Percentiles rank a stretch among this genome's conserved stretches.
Conservation (phyloP, 2,329 filamentous ascomycete genomes). For the Chrysoporthe austroafricana region DNA sequence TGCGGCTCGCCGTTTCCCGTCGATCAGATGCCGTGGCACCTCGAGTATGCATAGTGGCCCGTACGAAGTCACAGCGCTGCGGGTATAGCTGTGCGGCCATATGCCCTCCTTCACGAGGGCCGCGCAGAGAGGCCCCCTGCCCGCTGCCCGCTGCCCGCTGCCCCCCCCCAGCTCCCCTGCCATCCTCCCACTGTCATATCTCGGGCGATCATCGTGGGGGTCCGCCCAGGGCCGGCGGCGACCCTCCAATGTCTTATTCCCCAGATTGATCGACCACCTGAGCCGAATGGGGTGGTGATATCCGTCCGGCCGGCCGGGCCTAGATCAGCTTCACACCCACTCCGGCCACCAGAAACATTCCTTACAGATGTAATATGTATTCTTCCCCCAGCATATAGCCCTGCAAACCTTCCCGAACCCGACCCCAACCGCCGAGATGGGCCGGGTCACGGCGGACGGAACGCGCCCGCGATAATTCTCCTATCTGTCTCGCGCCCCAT, state of each 20-base stretch:
- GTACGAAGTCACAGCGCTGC: background rate
- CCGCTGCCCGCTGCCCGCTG: background rate
- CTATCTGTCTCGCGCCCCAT: slow-evolving; percentile 4
- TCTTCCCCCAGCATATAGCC: background rate
- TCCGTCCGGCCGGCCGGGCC: background rate
- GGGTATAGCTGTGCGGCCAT: background rate
- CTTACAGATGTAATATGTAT: background rate
- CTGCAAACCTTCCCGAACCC: slow-evolving; percentile 5
- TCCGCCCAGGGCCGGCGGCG: background rate
- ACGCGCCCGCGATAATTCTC: slow-evolving; percentile 10
- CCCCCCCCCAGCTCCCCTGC: background rate
- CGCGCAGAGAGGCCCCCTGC: background rate
- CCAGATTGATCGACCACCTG: slow-evolving; percentile 19
- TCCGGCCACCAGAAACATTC: background rate
- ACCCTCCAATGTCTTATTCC: background rate
- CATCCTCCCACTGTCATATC: background rate
- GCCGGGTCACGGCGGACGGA: background rate
- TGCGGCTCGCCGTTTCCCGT: background rate
- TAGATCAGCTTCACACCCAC: slow-evolving; percentile 1
- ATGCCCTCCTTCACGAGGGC: background rate
- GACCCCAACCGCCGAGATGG: slow-evolving; percentile 20
- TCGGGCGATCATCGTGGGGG: background rate
- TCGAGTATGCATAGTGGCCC: background rate
- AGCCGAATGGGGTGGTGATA: slow-evolving; percentile 1
- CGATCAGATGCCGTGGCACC: background rate